Percentiles rank a stretch among this genome's conserved stretches.
These are phyloP conservation scores for Trichoderma guizhouense DNA, from an alignment of 2,329 filamentous ascomycete species.

Conservation along the genomic window DNA sequence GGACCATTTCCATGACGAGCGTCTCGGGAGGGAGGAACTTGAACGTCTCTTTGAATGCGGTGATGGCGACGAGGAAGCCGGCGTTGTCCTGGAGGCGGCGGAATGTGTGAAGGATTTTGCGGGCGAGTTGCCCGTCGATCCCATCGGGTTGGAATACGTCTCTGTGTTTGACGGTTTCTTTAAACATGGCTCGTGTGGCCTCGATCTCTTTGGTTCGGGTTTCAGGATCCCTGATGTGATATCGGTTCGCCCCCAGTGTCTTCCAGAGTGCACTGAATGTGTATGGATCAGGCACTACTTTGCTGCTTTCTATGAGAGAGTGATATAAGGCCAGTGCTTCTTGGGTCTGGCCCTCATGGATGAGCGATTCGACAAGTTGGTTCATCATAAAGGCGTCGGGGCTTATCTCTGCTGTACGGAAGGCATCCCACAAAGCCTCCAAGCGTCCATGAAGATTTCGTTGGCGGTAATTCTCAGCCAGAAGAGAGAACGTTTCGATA, in stretches of 20 bases:
- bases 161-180: slow-evolving; percentile 26
- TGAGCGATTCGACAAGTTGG: slow-evolving; percentile 66
- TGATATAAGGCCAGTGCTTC: slow-evolving; percentile 56
- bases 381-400: slow-evolving; percentile 77
- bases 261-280: slow-evolving; percentile 69
- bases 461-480: slow-evolving; percentile 68
- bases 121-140: slow-evolving; percentile 46
- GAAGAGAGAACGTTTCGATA: slow-evolving; percentile 73
- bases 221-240: slow-evolving; percentile 34
- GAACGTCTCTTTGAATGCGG: slow-evolving; percentile 42
- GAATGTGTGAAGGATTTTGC: slow-evolving; percentile 50
- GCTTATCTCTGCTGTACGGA: slow-evolving; percentile 60
- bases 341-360: slow-evolving; percentile 54
- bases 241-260: slow-evolving; percentile 50
- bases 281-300: slow-evolving; percentile 60
- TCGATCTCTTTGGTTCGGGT: slow-evolving; percentile 30
- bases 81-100: slow-evolving; percentile 43
- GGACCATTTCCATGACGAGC: slow-evolving; percentile 45
- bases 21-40: slow-evolving; percentile 43
- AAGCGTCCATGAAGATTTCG: slow-evolving; percentile 57
- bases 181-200: slow-evolving; percentile 46
- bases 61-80: slow-evolving; percentile 46
- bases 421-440: slow-evolving; percentile 58
- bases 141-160: slow-evolving; percentile 42
- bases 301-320: slow-evolving; percentile 47